Percentiles rank a stretch among this genome's conserved stretches.
These are phyloP conservation scores for Colletotrichum orbiculare DNA, from an alignment of 2,329 filamentous ascomycete species.

Conservation along the genomic window DNA sequence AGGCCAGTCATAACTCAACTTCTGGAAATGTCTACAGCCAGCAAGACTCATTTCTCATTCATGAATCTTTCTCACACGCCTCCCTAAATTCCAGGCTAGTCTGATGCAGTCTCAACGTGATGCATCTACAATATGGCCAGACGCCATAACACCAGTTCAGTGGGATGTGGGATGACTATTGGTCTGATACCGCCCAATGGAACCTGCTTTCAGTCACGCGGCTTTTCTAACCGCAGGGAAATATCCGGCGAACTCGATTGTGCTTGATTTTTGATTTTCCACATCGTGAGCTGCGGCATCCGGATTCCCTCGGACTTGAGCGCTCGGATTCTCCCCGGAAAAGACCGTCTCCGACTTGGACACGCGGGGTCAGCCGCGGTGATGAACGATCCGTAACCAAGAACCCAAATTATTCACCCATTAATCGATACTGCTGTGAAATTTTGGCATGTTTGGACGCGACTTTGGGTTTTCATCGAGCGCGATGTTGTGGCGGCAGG, in stretches of 20 bases:
- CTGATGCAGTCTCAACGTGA: too few species aligned
- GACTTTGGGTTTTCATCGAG: conserved; percentile 18
- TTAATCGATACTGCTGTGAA: not conserved
- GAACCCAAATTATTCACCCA: not conserved
- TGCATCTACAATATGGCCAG: too few species aligned
- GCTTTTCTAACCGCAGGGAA: not conserved
- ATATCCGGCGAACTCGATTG: not conserved
- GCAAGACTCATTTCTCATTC: too few species aligned
- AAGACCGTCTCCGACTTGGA: not conserved
- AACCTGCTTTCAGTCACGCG: too few species aligned
- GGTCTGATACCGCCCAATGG: not conserved
- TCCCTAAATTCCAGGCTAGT: too few species aligned
- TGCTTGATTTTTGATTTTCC: not conserved
- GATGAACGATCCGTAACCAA: not conserved
- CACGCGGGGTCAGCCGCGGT: not conserved
- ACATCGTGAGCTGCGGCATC: conserved; percentile 1
- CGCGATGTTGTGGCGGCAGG: conserved; percentile 12
- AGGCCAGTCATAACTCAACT: too few species aligned
- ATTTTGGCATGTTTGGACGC: conserved; percentile 4
- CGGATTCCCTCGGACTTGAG: conserved; percentile 16
- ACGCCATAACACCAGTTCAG: too few species aligned
- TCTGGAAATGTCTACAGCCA: too few species aligned
- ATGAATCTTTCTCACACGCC: too few species aligned
- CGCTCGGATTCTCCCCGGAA: conserved; percentile 18
- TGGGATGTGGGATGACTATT: too few species aligned